Evolutionary conservation across 225 moss, liverwort and hornwort species (phyloP).

Genomic region (Sphagnum contortum): DNA sequence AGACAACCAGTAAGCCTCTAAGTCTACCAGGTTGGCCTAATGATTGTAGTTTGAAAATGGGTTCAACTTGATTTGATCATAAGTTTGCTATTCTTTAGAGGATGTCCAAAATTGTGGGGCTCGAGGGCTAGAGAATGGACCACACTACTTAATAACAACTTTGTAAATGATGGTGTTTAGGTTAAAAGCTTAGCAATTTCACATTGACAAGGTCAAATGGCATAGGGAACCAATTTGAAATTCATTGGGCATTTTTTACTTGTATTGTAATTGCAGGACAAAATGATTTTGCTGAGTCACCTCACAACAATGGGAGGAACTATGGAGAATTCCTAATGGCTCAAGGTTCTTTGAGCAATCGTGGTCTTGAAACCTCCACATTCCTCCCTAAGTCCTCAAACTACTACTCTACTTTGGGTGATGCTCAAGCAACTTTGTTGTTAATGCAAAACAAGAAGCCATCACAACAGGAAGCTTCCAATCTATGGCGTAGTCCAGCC

Average conservation of each 20-base stretch:
- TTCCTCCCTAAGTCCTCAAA: constrained; percentile 17
- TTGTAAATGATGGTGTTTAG: constrained; percentile 1
- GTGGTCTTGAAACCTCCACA: constrained; percentile 13
- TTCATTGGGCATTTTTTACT: background rate
- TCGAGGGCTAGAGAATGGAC: background rate
- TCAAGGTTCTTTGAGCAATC: constrained; percentile 12
- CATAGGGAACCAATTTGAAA: background rate
- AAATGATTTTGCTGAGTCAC: constrained; percentile 6
- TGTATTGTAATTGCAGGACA: constrained; percentile 8
- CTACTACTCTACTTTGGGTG: constrained; percentile 15
- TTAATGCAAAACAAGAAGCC: constrained; percentile 22
- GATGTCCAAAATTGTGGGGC: background rate
- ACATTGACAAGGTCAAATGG: background rate
- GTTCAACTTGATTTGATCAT: background rate
- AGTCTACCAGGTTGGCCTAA: constrained; percentile 57
- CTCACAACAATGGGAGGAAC: constrained; percentile 8
- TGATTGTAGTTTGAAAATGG: background rate
- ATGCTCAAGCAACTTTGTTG: constrained; percentile 12
- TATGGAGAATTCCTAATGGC: constrained; percentile 12
- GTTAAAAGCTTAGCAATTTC: background rate
- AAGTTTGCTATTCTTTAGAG: background rate
- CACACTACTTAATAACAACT: background rate
- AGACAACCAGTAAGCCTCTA: constrained; percentile 73
- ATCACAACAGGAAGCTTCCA: constrained; percentile 14
- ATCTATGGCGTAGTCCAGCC: constrained; percentile 22